A percentile compares a stretch with the other conserved stretches of the same genome.
These are phyloP conservation scores for Colletotrichum paranaense DNA, from an alignment of 2,329 filamentous ascomycete genomes.

Conservation along the genomic window DNA sequence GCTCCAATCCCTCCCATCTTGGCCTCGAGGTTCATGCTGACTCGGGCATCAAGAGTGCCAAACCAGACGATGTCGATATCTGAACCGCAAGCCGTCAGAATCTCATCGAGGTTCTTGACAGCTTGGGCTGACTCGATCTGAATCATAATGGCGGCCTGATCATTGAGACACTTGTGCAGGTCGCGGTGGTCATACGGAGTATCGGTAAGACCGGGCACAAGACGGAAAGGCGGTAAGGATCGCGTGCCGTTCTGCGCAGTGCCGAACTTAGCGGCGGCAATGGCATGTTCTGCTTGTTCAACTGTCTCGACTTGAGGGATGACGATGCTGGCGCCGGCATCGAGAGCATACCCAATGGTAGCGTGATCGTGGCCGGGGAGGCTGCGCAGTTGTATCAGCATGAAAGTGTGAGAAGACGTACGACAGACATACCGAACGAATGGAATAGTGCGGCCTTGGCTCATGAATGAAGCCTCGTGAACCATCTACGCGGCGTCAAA, in stretches of 20 bases:
- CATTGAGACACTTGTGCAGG: constrained; percentile 53
- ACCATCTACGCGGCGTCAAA: constrained; percentile 47
- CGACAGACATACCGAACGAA: constrained; percentile 47
- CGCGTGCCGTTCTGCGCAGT: constrained; percentile 51
- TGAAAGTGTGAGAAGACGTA: no score
- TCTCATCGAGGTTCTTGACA: constrained; percentile 59
- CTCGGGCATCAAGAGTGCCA: constrained; percentile 55
- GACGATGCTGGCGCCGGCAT: constrained; percentile 58
- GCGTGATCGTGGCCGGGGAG: constrained; percentile 59
- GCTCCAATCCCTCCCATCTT: constrained; percentile 44
- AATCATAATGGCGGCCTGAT: constrained; percentile 60
- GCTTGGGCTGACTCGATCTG: constrained; percentile 57
- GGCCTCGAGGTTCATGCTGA: constrained; percentile 55
- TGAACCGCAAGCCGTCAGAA: constrained; percentile 54
- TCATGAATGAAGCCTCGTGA: constrained; percentile 58
- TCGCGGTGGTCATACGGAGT: constrained; percentile 44
- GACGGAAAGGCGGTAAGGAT: constrained; percentile 57
- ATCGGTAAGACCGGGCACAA: constrained; percentile 53
- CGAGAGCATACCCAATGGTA: constrained; percentile 57
- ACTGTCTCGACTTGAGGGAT: constrained; percentile 61
- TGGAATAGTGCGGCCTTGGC: constrained; percentile 55
- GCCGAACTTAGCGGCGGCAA: constrained; percentile 57
- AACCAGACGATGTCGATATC: constrained; percentile 61
- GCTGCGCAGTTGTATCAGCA: background rate
- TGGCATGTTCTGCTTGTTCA: constrained; percentile 54